Conservation (phyloP, 345 rosid genomes). For the Balakata baccata region DNA sequence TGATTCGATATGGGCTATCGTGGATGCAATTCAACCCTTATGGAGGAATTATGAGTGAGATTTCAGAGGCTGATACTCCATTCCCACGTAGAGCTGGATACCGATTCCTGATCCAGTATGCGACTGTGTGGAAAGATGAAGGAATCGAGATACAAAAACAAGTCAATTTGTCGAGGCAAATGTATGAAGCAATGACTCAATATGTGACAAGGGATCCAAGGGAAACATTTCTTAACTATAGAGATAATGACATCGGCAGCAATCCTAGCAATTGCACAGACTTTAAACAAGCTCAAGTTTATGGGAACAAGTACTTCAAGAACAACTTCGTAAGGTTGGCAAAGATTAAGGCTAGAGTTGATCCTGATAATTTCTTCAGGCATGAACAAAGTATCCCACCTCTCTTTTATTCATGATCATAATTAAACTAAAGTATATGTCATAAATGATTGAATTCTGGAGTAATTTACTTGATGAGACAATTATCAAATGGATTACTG, state of each 20-base stretch:
- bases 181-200: constrained; percentile 45
- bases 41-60: constrained; percentile 52
- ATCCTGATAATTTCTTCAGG: constrained; percentile 17
- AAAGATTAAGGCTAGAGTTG: constrained; percentile 47
- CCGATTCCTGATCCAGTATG: constrained; percentile 45
- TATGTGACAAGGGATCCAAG: constrained; percentile 45
- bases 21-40: constrained; percentile 45
- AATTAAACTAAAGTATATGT: no score
- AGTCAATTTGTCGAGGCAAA: constrained; percentile 34
- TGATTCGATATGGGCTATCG: constrained; percentile 18
- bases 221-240: constrained; percentile 45
- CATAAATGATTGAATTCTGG: no score
- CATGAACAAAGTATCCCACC: constrained; percentile 70
- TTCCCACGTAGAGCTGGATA: constrained; percentile 61
- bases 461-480: no score
- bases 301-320: constrained; percentile 55
- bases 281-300: constrained; percentile 33
- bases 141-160: constrained; percentile 23
- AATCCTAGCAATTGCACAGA: constrained; percentile 29
- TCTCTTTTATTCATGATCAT: not conserved
- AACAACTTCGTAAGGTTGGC: constrained; percentile 52
- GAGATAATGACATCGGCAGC: constrained; percentile 58
- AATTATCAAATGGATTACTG: no score
- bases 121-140: constrained; percentile 32
- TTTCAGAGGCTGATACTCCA: constrained; percentile 32